Base-by-base conservation (phyloP, 2,329 filamentous ascomycete genomes). In the Pseudohalonectria lignicola region DNA sequence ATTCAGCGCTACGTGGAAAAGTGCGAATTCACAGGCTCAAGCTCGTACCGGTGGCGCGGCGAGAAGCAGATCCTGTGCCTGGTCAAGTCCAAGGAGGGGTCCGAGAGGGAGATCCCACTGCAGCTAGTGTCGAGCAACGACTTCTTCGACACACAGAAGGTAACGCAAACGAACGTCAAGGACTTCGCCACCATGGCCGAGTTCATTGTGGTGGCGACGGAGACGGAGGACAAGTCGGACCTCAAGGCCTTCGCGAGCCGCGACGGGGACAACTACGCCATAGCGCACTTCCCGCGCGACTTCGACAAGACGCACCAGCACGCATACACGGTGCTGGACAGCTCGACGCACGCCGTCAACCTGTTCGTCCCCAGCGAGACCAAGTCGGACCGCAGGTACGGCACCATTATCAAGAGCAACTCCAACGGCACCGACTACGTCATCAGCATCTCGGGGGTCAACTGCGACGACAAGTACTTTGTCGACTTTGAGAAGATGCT, bases 401-500 rank as follows among this genome's bases (percentile, higher is more conserved):
- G 92, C 28, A 82, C 82, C 18, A 86, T 98, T 49, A 77, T 98
- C 60, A 98, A 96, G 74, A 95, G 87, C 54, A 98, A 98, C 64
- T 95, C 87, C 50, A 96, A 98, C 54, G 92, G 92, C 39, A 98
- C 92, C 1, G 92, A 84, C 2, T 98, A 95, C 52, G 85, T 94
- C 11, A 66, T 94, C 46, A 93, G 85, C 57, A 69, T 92, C 18
- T 67, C 75, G 35, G 76, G 76, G 16, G 86, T 96, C 53, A 95
- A 96, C 59, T 76, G 86, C 48, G 79, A 95, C 53, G 64, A 71
- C 11, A 49, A 56, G 2, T 87, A 80, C 31, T 95, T 80, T 52
- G 90, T 94, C 32, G 92, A 98, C 55, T 98, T 94, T 58, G 92
- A 98, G 57, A 95, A 94, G 64, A 86, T 95, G 67, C 74, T 84